phyloP scores from a whole-genome alignment of 176 grass and related monocot genomes.

The Oryza punctata region DNA sequence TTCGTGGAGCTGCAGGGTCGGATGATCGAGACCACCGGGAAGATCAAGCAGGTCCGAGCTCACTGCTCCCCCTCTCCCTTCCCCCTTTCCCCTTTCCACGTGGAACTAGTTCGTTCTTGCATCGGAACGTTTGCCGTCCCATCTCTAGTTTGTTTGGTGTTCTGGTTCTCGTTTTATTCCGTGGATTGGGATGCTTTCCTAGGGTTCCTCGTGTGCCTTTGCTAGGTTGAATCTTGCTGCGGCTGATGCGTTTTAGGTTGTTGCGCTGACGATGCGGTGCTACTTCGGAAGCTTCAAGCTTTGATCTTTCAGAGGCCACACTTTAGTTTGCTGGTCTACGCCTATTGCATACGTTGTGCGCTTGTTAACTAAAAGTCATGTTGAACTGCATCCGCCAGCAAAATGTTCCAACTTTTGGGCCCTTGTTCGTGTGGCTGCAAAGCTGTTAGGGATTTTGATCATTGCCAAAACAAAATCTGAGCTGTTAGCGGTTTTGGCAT shows the following conservation, averaged over 20 bases:
- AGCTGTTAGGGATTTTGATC: not conserved
- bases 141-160: not conserved
- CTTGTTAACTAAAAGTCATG: not conserved
- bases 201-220: not conserved
- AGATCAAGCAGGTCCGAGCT: constrained; percentile 74
- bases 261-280: not conserved
- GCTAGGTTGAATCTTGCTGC: not conserved
- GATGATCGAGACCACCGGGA: constrained; percentile 70
- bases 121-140: not conserved
- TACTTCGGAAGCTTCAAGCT: not conserved
- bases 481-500: not conserved
- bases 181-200: not conserved
- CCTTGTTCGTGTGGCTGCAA: not conserved
- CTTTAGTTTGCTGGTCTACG: not conserved
- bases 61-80: not conserved
- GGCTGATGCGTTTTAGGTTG: not conserved
- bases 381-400: not conserved
- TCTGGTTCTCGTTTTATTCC: not conserved
- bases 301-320: not conserved
- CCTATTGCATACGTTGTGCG: not conserved
- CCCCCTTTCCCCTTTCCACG: not conserved
- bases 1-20: constrained; percentile 85
- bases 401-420: not conserved
- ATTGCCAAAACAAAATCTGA: constrained; percentile 5
- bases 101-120: not conserved